Conservation (phyloP, 768 basidiomycete genomes). For the Roridomyces roridus region DNA sequence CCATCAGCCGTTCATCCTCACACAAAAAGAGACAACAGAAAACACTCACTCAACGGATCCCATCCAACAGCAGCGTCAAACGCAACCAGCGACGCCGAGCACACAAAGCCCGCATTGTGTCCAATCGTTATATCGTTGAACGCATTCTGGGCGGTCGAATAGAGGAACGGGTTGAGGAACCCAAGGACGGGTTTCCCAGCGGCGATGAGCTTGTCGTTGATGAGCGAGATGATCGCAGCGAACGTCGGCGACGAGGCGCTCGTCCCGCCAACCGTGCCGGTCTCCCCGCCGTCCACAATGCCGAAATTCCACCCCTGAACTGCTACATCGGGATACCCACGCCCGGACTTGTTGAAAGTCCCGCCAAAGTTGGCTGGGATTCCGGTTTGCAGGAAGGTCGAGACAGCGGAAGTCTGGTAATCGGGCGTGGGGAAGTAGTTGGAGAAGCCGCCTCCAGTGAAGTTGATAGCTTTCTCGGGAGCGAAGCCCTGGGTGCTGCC, state of each 20-base stretch:
- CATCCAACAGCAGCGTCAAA: no score
- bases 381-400: slow-evolving; percentile 34
- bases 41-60: no score
- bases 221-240: slow-evolving; percentile 46
- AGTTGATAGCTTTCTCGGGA: slow-evolving; percentile 20
- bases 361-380: slow-evolving; percentile 41
- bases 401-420: slow-evolving; percentile 44
- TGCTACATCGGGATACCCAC: slow-evolving; percentile 16
- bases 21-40: no score
- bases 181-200: slow-evolving; percentile 28
- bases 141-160: no score
- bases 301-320: neutral
- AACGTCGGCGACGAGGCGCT: slow-evolving; percentile 51
- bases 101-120: no score
- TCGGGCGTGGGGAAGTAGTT: slow-evolving; percentile 32
- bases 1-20: no score
- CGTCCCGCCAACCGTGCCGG: slow-evolving; percentile 40
- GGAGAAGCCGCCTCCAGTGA: slow-evolving; percentile 27
- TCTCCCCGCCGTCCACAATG: neutral
- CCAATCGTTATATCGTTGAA: no score
- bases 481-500: slow-evolving; percentile 23
- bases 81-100: no score
- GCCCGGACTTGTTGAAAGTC: slow-evolving; percentile 45
- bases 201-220: slow-evolving; percentile 46
- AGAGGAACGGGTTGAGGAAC: slow-evolving; percentile 5